Base-by-base conservation (phyloP, 2,329 filamentous ascomycete species). In the Arachnopeziza araneosa region DNA sequence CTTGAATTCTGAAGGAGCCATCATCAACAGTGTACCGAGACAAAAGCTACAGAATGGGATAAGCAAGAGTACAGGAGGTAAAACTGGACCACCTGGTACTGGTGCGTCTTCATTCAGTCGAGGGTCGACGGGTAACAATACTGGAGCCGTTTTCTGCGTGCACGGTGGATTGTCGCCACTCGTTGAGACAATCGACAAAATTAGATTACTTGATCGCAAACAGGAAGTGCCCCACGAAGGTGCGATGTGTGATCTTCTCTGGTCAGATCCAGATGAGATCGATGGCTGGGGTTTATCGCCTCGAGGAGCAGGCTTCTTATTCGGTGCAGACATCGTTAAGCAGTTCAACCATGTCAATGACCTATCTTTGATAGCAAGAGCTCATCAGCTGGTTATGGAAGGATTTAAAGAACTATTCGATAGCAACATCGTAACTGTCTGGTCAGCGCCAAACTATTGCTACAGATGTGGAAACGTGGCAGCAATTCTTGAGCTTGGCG, bases 321-420 rank as follows among this genome's bases (percentile, higher is more conserved):
- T 99, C 67, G 95, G 95, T 56, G 88, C 90, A 2, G 93, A 97
- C 72, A 98, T 98, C 60, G 93, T 98, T 70, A 96, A 95, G 70
- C 86, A 87, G 65, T 99, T 99, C 79, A 99, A 98, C 76, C 88
- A 97, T 75, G 85, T 87, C 60, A 99, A 99, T 74, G 91, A 96
- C 71, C 82, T 99, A 26, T 91, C 88, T 23, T 82, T 99, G 56
- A 95, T 99, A 66, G 95, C 93, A 21, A 86, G 95, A 58, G 95
- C 95, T 0, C 95, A 99, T 73, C 95, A 99, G 75, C 85, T 99
- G 23, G 95, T 99, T 65, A 99, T 98, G 95, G 95, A 99, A 74
- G 95, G 95, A 0, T 99, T 97, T 76, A 98, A 98, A 77, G 95
- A 98, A 74, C 98, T 98, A 93, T 99, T 98, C 71, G 91, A 96